Evolutionary conservation across 73 alveolate genomes (phyloP).

Genomic region (Paramecium bursaria): DNA sequence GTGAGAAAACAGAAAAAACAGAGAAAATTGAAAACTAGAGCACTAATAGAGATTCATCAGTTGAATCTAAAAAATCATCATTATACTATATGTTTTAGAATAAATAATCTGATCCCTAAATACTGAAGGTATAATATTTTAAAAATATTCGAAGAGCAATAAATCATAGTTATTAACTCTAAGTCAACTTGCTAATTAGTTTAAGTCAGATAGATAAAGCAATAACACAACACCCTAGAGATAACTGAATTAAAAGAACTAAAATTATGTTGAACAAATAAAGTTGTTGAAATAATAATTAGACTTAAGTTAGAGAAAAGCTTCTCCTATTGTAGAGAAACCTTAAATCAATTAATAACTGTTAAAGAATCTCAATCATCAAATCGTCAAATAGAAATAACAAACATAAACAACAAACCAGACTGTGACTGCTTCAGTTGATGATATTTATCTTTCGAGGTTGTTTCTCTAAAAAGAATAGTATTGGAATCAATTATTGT

Average conservation of each 20-base stretch:
- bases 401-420: neutral
- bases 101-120: neutral
- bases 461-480: constrained; percentile 4
- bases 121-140: too few relatives aligned
- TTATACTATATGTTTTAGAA: neutral
- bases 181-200: constrained; percentile 12
- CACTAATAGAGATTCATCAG: neutral
- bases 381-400: neutral
- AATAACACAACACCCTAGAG: constrained; percentile 15
- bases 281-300: too few relatives aligned
- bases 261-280: neutral
- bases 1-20: neutral
- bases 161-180: constrained; percentile 18
- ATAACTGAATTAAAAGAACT: neutral
- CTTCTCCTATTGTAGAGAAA: neutral
- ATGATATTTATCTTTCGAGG: neutral
- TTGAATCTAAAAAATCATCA: neutral
- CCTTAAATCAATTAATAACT: neutral
- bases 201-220: constrained; percentile 1
- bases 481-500: constrained; percentile 2
- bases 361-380: too few relatives aligned
- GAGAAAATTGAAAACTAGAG: too few relatives aligned
- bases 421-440: neutral
- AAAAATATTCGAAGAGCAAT: neutral
- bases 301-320: neutral